Conservation (phyloP, 768 basidiomycete species). For the Hortiboletus campestris region DNA sequence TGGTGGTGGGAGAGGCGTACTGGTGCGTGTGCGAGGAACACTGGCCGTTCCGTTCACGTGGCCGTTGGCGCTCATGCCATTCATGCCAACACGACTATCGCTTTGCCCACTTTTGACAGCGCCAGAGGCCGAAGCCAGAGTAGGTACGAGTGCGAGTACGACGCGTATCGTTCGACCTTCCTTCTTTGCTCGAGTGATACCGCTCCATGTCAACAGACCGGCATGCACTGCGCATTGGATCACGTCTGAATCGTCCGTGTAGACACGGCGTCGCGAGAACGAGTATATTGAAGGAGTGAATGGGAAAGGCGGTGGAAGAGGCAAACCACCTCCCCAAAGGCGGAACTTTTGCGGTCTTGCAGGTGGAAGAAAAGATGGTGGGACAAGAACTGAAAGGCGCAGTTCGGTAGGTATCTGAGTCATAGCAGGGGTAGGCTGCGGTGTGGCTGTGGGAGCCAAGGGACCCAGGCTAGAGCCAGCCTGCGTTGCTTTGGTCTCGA, state of each 20-base stretch:
- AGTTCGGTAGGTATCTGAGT: slow-evolving; percentile 29
- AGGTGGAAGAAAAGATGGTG: slow-evolving; percentile 55
- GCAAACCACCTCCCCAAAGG: slow-evolving; percentile 70
- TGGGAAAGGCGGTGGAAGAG: slow-evolving; percentile 39
- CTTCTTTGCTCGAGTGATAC: slow-evolving; percentile 36
- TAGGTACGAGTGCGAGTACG: slow-evolving; percentile 41
- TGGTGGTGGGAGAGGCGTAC: slow-evolving; percentile 25
- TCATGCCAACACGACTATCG: slow-evolving; percentile 18
- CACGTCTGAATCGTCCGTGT: slow-evolving; percentile 77
- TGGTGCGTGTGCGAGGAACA: slow-evolving; percentile 30
- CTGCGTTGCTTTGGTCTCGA: slow-evolving; percentile 17
- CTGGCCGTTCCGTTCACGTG: slow-evolving; percentile 32
- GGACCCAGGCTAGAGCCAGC: slow-evolving; percentile 30
- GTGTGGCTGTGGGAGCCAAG: slow-evolving; percentile 17
- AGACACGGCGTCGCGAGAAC: slow-evolving; percentile 50
- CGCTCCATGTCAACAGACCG: slow-evolving; percentile 48
- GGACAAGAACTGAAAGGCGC: slow-evolving; percentile 54
- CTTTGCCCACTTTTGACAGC: slow-evolving; percentile 34
- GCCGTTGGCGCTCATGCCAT: slow-evolving; percentile 20
- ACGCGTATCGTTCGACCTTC: slow-evolving; percentile 40
- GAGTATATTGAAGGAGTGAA: slow-evolving; percentile 24
- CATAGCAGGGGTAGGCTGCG: slow-evolving; percentile 7
- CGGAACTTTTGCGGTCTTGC: slow-evolving; percentile 51
- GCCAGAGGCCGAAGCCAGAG: slow-evolving; percentile 42
- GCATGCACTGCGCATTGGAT: slow-evolving; percentile 69